Base-by-base conservation (phyloP, 148 eudicot species). In the Rhododendron henanense region DNA sequence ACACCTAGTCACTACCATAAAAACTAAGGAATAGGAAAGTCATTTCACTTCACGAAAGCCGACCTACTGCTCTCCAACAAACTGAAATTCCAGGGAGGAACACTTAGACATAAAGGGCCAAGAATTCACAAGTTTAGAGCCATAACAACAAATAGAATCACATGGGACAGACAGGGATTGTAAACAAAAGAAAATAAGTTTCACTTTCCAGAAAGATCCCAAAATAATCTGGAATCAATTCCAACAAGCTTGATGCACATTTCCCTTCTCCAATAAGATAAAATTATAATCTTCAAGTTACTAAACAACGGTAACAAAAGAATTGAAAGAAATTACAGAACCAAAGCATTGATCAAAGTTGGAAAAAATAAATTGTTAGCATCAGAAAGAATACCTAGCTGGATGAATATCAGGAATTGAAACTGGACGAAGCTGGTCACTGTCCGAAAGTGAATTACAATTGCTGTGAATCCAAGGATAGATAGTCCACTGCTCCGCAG, bases 401-500 rank as follows among this genome's bases (percentile, higher is more conserved):
- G 99, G 98, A 91, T 94, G 95, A 91, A 97, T 93, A 85, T 97
- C 99, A 21, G 99, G 99, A 88, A 97, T 78, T 81, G 92, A 81
- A 86, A 94, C 94, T 28, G 99, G 88, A 82, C 99, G 99, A 84
- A 97, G 98, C 88, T 97, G 99, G 87, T 97, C 99, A 82, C 85
- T 86, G 86, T 97, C 99, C 21, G 98, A 92, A 78, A 93, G 88
- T 23, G 94, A 93, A 88, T 97, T 97, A 91, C 98, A 95, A 87
- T 97, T 97, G 92, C 98, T 95, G 87, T 97, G 99, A 83, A 97
- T 93, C 99, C 99, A 97, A 73, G 99, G 99, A 90, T 95, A 93
- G 87, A 97, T 86, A 48, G 93, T 93, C 99, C 99, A 97, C 89
- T 97, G 98, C 84, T 87, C 93, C 31, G 91, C 93, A 75, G 90